A percentile compares a stretch with the other conserved stretches of the same genome.
These are phyloP conservation scores for Handroanthus guayacan DNA, from an alignment of 257 asterid species.

Conservation along the genomic window DNA sequence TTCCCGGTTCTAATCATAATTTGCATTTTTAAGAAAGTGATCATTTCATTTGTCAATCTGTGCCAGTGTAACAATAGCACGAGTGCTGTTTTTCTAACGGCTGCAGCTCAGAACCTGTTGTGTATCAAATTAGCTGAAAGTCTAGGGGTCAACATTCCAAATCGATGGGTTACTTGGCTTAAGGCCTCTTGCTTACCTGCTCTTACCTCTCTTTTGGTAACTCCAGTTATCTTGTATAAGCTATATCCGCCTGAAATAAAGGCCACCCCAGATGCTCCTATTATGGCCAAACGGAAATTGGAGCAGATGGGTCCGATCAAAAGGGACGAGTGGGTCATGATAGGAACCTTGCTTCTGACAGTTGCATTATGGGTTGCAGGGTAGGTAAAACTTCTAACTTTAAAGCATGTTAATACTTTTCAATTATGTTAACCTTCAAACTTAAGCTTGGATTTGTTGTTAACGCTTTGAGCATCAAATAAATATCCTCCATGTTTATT, in stretches of 20 bases:
- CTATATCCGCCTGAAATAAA: slow-evolving; percentile 77
- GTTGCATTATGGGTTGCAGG: slow-evolving; percentile 80
- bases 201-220: slow-evolving; percentile 46
- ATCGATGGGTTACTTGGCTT: slow-evolving; percentile 79
- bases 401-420: neutral
- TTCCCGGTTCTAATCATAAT: neutral
- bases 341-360: slow-evolving; percentile 68
- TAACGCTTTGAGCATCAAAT: neutral
- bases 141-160: slow-evolving; percentile 67
- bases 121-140: slow-evolving; percentile 77
- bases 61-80: slow-evolving; percentile 66
- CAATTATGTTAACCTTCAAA: neutral
- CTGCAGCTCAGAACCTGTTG: slow-evolving; percentile 83
- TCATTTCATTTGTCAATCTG: slow-evolving; percentile 24
- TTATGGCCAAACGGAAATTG: slow-evolving; percentile 65
- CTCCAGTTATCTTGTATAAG: slow-evolving; percentile 67
- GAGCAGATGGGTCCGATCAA: slow-evolving; percentile 77
- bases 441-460: neutral
- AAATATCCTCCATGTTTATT: neutral
- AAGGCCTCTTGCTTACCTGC: slow-evolving; percentile 68
- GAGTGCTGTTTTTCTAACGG: slow-evolving; percentile 84
- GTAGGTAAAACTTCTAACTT: slow-evolving; percentile 41
- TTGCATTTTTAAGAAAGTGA: slow-evolving; percentile 8
- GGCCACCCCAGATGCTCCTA: slow-evolving; percentile 78
- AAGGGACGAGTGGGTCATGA: slow-evolving; percentile 78